Conservation (phyloP, 2,329 filamentous ascomycete genomes). For the Fusarium sp. region DNA sequence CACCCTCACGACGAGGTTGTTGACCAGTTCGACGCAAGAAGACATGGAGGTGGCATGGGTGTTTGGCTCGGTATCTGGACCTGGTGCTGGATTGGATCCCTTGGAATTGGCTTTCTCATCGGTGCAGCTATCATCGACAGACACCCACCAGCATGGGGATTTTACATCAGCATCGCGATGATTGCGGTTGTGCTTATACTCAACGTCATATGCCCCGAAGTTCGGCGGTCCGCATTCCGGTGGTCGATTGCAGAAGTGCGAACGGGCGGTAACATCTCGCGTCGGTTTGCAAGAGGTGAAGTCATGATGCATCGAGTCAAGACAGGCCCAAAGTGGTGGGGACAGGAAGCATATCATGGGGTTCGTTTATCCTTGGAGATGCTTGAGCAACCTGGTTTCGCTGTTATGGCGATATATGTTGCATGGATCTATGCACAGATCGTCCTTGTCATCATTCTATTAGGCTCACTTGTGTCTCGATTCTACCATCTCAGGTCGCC, state of each 20-base stretch:
- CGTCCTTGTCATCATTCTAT: constrained; percentile 76
- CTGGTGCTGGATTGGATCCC: constrained; percentile 79
- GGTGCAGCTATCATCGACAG: constrained; percentile 76
- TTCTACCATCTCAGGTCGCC: constrained; percentile 73
- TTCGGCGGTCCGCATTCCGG: constrained; percentile 75
- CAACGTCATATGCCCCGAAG: constrained; percentile 78
- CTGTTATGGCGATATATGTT: constrained; percentile 77
- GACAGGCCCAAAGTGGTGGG: constrained; percentile 80
- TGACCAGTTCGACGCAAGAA: constrained; percentile 73
- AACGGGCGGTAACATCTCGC: constrained; percentile 62
- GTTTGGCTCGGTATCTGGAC: constrained; percentile 84
- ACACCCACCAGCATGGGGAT: constrained; percentile 76
- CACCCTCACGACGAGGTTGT: constrained; percentile 79
- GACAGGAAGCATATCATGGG: constrained; percentile 79
- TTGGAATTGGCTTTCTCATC: constrained; percentile 77
- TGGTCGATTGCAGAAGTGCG: constrained; percentile 74
- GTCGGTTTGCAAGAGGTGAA: constrained; percentile 75
- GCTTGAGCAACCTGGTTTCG: constrained; percentile 78
- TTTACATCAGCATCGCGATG: constrained; percentile 78
- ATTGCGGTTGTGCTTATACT: constrained; percentile 73
- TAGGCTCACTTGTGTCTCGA: constrained; percentile 77
- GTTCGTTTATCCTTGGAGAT: constrained; percentile 74
- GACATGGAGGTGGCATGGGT: constrained; percentile 82
- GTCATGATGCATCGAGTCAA: constrained; percentile 80
- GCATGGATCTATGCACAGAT: constrained; percentile 84